A percentile compares a stretch with the other conserved stretches of the same genome.
Evolutionary conservation across 345 rosid genomes (phyloP).

Genomic region (Heritiera fomes): DNA sequence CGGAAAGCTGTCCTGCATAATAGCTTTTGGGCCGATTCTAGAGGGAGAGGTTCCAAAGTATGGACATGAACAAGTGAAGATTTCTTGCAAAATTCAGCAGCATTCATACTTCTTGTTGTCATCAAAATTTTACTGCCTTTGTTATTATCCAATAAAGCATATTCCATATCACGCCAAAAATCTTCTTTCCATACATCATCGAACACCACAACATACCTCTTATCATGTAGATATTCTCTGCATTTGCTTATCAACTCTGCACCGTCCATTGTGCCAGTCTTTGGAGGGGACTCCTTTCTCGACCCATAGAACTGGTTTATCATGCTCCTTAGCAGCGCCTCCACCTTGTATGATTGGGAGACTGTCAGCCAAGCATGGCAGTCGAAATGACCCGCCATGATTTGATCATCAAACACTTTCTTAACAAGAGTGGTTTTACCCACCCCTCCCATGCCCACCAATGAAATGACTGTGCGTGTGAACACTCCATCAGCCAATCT

Average conservation of each 20-base stretch:
- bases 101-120: slow-evolving; percentile 19
- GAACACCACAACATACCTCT: slow-evolving; percentile 23
- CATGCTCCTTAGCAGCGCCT: no score
- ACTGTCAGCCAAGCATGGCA: no score
- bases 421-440: no score
- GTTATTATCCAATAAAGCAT: slow-evolving; percentile 18
- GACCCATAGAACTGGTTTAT: no score
- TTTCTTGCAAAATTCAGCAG: neutral
- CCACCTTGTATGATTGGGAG: no score
- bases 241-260: neutral
- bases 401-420: no score
- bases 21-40: neutral
- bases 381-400: no score
- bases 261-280: neutral
- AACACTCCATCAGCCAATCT: no score
- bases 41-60: slow-evolving; percentile 11
- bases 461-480: no score
- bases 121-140: slow-evolving; percentile 19
- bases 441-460: no score
- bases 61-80: neutral
- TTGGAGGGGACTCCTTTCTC: neutral
- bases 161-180: slow-evolving; percentile 22
- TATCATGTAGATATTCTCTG: neutral
- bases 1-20: neutral
- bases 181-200: slow-evolving; percentile 23